A percentile compares a stretch with the other conserved stretches of the same genome.
These are phyloP conservation scores for Rhizodiscina lignyota DNA, from an alignment of 495 filamentous ascomycete species.

Conservation along the genomic window DNA sequence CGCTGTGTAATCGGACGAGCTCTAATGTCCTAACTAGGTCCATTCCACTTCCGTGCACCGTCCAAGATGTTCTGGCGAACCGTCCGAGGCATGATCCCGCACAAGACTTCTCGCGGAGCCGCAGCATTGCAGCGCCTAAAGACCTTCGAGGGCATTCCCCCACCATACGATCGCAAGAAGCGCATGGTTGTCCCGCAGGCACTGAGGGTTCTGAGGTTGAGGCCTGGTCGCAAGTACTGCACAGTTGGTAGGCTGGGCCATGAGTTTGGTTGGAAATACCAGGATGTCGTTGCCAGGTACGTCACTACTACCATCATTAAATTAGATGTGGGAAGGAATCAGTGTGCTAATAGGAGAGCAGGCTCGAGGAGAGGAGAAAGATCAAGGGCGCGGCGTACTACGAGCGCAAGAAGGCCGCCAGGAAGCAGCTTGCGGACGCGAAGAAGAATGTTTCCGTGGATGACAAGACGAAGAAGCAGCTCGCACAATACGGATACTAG, in stretches of 20 bases:
- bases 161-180: slow-evolving; percentile 99
- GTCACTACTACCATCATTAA: slow-evolving; percentile 21
- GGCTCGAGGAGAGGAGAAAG: slow-evolving; percentile 97
- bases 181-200: slow-evolving; percentile 97
- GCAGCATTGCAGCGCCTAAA: slow-evolving; percentile 94
- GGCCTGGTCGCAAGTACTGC: slow-evolving; percentile 99
- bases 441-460: slow-evolving; percentile 82
- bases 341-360: too few species aligned
- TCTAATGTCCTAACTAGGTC: slow-evolving; percentile 56
- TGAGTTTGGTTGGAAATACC: slow-evolving; percentile 99
- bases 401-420: slow-evolving; percentile 93
- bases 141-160: slow-evolving; percentile 98
- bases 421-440: slow-evolving; percentile 76
- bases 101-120: slow-evolving; percentile 96
- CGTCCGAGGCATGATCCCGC: slow-evolving; percentile 98
- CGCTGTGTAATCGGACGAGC: too few species aligned
- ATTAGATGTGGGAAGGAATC: too few species aligned
- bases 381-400: slow-evolving; percentile 98
- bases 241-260: slow-evolving; percentile 92
- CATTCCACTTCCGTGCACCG: slow-evolving; percentile 98
- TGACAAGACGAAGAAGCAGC: slow-evolving; percentile 50
- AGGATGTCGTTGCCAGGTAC: slow-evolving; percentile 92
- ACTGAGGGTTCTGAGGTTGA: slow-evolving; percentile 79
- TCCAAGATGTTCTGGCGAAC: slow-evolving; percentile 99
- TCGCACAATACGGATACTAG: slow-evolving; percentile 61